Conservation (phyloP, 805 yeast genomes). For the Lipomyces oligophaga region DNA sequence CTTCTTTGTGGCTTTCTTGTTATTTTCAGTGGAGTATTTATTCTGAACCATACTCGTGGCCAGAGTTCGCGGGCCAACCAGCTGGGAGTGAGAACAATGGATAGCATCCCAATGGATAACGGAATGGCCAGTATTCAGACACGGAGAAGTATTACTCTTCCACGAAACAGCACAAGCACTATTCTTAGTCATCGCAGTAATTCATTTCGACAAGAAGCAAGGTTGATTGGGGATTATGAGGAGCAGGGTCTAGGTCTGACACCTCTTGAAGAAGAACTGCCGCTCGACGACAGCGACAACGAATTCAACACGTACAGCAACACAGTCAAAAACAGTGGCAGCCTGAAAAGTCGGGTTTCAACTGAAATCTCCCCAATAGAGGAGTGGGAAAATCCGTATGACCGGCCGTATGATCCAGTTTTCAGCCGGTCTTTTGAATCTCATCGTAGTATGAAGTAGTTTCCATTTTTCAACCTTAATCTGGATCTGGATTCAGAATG, state of each 20-base stretch:
- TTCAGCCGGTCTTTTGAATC: neutral
- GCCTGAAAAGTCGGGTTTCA: constrained; percentile 19
- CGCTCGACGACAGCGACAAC: constrained; percentile 13
- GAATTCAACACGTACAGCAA: constrained; percentile 14
- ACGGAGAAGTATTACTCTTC: constrained; percentile 68
- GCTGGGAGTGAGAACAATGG: constrained; percentile 43
- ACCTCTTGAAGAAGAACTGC: constrained; percentile 34
- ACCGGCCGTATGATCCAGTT: constrained; percentile 14
- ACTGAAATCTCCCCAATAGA: constrained; percentile 12
- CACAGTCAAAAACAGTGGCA: constrained; percentile 17
- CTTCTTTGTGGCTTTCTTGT: constrained; percentile 79
- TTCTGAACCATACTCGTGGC: constrained; percentile 70
- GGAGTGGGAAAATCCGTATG: constrained; percentile 7
- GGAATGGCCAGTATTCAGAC: constrained; percentile 75
- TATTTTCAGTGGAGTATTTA: constrained; percentile 81
- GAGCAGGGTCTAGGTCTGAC: constrained; percentile 40
- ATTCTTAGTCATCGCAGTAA: constrained; percentile 32
- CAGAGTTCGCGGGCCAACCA: constrained; percentile 29
- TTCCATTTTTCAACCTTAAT: too few relatives aligned
- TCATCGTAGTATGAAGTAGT: too few relatives aligned
- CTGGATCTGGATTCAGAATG: too few relatives aligned
- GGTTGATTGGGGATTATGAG: constrained; percentile 33
- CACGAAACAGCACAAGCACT: constrained; percentile 41
- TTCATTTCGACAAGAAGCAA: constrained; percentile 34
- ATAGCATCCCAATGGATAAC: constrained; percentile 75